phyloP scores from a whole-genome alignment of 2,329 filamentous ascomycete genomes.

The Phyllosticta citribraziliensis region DNA sequence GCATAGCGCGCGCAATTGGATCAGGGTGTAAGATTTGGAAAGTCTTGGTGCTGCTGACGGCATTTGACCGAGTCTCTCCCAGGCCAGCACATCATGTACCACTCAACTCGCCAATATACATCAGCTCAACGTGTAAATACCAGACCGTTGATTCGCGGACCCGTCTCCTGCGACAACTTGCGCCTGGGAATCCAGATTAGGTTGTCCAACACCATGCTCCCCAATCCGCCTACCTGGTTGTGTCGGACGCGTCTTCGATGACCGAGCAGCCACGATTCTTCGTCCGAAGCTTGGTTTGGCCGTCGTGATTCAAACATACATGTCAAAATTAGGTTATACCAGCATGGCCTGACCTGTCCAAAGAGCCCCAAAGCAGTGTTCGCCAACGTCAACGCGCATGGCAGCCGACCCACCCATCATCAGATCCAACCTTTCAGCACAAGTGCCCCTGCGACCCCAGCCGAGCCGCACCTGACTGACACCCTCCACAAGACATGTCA shows the following conservation, averaged over 20 bases:
- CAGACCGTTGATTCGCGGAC: neutral
- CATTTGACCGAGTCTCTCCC: neutral
- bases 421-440: neutral
- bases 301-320: neutral
- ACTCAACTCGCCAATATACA: neutral
- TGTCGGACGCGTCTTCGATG: neutral
- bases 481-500: neutral
- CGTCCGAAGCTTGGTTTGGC: neutral
- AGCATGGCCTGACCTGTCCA: neutral
- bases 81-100: neutral
- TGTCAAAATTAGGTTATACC: neutral
- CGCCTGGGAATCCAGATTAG: neutral
- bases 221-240: neutral
- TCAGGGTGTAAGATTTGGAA: neutral
- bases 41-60: neutral
- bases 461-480: neutral
- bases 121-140: neutral
- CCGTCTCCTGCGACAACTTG: neutral
- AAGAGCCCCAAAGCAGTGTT: neutral
- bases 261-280: neutral
- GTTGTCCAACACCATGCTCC: neutral
- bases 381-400: neutral
- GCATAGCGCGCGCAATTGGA: conserved; percentile 1
- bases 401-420: neutral
- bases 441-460: neutral